phyloP scores from a whole-genome alignment of 345 rosid genomes.

The Dovyalis caffra region DNA sequence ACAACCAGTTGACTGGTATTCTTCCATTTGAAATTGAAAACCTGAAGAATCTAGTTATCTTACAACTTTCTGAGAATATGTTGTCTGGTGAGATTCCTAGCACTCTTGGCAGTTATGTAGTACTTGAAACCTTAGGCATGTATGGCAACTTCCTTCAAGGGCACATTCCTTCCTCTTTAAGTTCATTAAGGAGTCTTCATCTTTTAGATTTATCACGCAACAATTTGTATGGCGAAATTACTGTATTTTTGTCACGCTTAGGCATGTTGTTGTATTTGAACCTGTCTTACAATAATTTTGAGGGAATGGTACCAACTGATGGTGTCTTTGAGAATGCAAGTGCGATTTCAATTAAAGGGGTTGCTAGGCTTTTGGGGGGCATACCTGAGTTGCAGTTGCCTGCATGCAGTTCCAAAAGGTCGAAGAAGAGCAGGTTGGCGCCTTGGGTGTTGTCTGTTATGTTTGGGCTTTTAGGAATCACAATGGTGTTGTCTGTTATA shows the following conservation, averaged over 20 bases:
- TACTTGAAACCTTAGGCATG: background rate
- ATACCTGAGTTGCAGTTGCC: background rate
- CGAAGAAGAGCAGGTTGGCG: background rate
- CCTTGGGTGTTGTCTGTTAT: too few species aligned
- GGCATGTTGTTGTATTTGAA: too few species aligned
- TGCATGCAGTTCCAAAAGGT: background rate
- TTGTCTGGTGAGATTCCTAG: slow-evolving; percentile 2
- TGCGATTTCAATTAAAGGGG: too few species aligned
- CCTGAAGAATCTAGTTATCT: too few species aligned
- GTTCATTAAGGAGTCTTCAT: background rate
- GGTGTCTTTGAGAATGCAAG: too few species aligned
- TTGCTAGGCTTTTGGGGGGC: background rate
- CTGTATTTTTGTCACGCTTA: background rate
- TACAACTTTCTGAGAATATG: background rate
- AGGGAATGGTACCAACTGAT: too few species aligned
- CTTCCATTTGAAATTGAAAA: background rate
- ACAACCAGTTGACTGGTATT: background rate
- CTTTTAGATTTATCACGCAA: background rate
- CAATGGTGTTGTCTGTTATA: too few species aligned
- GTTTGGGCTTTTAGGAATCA: too few species aligned
- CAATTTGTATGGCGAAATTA: slow-evolving; percentile 1
- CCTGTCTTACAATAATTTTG: background rate
- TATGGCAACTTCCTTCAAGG: background rate
- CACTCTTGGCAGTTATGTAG: background rate
- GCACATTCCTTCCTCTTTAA: too few species aligned